These are phyloP conservation scores for Xylaria scruposa DNA, from an alignment of 495 filamentous ascomycete genomes.

Conservation along the genomic window DNA sequence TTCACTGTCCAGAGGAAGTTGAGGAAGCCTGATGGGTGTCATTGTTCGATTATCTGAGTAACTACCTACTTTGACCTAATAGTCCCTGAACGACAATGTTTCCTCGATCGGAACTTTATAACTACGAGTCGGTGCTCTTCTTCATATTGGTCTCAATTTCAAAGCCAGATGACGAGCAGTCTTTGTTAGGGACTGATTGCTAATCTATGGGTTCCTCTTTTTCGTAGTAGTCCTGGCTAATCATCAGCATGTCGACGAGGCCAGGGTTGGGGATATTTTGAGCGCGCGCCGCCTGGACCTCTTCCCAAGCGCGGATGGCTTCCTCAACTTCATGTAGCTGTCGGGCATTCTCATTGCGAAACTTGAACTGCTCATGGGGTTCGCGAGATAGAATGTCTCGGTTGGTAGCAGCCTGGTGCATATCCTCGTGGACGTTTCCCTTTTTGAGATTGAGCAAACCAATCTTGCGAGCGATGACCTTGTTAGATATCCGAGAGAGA, in stretches of 20 bases:
- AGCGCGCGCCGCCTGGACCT: slow-evolving; percentile 8
- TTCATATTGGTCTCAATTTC: not conserved
- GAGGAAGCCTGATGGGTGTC: not conserved
- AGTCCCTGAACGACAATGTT: not conserved
- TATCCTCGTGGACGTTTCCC: slow-evolving; percentile 25
- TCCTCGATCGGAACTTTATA: not conserved
- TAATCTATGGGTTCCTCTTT: not conserved
- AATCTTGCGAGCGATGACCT: slow-evolving; percentile 22
- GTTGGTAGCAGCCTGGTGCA: slow-evolving; percentile 22
- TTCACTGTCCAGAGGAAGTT: not conserved
- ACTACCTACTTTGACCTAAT: not conserved
- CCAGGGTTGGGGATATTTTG: not conserved
- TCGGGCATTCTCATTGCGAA: slow-evolving; percentile 1
- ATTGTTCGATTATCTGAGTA: not conserved
- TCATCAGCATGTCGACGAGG: slow-evolving; percentile 27
- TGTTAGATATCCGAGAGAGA: slow-evolving; percentile 19
- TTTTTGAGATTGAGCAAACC: slow-evolving; percentile 27
- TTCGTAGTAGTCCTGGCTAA: slow-evolving; percentile 12
- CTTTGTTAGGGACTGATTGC: not conserved
- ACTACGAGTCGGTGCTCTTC: not conserved
- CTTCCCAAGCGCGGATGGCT: slow-evolving; percentile 26
- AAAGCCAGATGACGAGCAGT: not conserved
- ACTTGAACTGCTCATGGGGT: slow-evolving; percentile 18
- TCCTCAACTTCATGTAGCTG: slow-evolving; percentile 6
- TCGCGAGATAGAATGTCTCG: slow-evolving; percentile 20